phyloP scores from a whole-genome alignment of 148 eudicot genomes.

The Amaranthus palmeri region DNA sequence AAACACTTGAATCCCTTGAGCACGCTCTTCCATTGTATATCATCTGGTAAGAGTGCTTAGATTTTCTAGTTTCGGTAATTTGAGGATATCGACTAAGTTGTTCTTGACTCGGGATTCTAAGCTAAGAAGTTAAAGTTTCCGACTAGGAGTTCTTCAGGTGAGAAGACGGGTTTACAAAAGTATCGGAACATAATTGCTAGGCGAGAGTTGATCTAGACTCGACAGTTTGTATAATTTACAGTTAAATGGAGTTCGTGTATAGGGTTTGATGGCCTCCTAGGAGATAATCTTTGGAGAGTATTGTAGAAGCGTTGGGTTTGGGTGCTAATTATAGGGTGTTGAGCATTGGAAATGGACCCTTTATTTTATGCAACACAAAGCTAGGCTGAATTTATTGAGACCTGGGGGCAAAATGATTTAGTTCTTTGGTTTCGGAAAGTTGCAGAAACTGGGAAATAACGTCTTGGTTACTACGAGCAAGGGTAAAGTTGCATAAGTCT shows the following conservation, averaged over 20 bases:
- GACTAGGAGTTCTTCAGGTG: constrained; percentile 32
- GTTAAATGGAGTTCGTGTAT: constrained; percentile 35
- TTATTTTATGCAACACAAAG: background rate
- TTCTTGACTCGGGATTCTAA: constrained; percentile 21
- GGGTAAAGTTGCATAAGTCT: no score
- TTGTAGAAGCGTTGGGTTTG: background rate
- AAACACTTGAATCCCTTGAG: constrained; percentile 1
- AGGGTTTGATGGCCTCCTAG: constrained; percentile 36
- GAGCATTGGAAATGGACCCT: background rate
- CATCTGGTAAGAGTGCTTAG: constrained; percentile 9
- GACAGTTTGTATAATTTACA: constrained; percentile 28
- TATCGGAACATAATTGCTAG: constrained; percentile 28
- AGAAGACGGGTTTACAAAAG: constrained; percentile 14
- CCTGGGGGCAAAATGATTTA: no score
- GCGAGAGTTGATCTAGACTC: constrained; percentile 32
- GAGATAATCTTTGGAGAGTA: constrained; percentile 9
- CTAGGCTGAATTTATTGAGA: background rate
- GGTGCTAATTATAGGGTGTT: no score
- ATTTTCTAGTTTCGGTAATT: background rate
- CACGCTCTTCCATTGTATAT: background rate
- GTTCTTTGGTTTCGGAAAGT: no score
- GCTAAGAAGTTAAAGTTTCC: constrained; percentile 20
- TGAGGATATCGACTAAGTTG: background rate
- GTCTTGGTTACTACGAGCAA: no score
- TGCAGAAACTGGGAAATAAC: no score